Conservation (phyloP, 2,329 filamentous ascomycete genomes). For the Cercospora zeina region DNA sequence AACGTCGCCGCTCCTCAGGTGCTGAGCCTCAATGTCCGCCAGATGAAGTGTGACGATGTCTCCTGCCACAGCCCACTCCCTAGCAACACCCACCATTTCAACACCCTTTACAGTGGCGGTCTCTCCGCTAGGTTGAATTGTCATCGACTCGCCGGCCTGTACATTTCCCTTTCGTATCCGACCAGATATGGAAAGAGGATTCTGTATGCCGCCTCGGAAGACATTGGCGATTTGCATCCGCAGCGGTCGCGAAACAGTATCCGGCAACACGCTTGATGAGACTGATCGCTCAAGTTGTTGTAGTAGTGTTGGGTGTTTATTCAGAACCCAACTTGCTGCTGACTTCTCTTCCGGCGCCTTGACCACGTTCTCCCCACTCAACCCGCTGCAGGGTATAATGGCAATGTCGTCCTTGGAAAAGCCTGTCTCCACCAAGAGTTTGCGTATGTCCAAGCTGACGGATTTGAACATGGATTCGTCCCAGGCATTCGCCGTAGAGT, state of each 20-base stretch:
- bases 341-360: conserved; percentile 52
- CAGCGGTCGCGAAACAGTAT: conserved; percentile 68
- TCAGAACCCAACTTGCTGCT: conserved; percentile 71
- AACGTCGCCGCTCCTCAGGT: conserved; percentile 78
- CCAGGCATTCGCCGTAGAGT: conserved; percentile 71
- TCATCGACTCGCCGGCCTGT: conserved; percentile 77
- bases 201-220: conserved; percentile 75
- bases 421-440: conserved; percentile 78
- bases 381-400: conserved; percentile 86
- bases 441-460: conserved; percentile 77
- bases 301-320: conserved; percentile 63
- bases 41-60: conserved; percentile 86
- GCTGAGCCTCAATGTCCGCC: conserved; percentile 73
- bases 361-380: conserved; percentile 84
- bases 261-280: conserved; percentile 53
- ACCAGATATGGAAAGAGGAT: conserved; percentile 80
- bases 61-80: conserved; percentile 89
- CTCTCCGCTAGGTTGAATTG: conserved; percentile 79
- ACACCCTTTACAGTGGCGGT: conserved; percentile 78
- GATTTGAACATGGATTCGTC: conserved; percentile 78
- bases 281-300: conserved; percentile 83
- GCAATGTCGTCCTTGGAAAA: conserved; percentile 79
- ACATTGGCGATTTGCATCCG: conserved; percentile 86
- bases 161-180: conserved; percentile 80
- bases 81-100: conserved; percentile 69